These are phyloP conservation scores for Nemania serpens DNA, from an alignment of 2,329 filamentous ascomycete genomes.

Conservation along the genomic window DNA sequence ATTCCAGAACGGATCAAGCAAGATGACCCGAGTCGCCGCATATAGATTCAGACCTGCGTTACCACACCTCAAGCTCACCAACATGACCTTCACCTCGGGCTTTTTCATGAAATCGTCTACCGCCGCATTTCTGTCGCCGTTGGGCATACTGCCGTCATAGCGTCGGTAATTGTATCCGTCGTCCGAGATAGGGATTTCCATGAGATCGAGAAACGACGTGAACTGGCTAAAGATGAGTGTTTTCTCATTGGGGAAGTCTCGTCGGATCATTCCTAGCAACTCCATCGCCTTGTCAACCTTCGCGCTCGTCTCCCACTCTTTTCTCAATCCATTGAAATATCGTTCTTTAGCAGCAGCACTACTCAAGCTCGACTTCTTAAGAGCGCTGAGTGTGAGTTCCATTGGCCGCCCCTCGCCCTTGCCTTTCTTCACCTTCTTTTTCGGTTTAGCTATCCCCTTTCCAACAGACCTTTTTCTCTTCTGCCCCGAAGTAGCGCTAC, in stretches of 20 bases:
- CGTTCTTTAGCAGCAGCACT: slow-evolving; percentile 35
- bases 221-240: slow-evolving; percentile 43
- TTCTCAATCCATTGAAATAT: slow-evolving; percentile 35
- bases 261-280: slow-evolving; percentile 34
- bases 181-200: slow-evolving; percentile 40
- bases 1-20: slow-evolving; percentile 80
- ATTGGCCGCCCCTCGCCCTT: slow-evolving; percentile 25
- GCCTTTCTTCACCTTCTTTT: slow-evolving; percentile 21
- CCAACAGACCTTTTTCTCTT: slow-evolving; percentile 21
- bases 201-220: slow-evolving; percentile 43
- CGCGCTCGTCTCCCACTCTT: slow-evolving; percentile 39
- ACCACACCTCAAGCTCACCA: slow-evolving; percentile 75
- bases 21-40: slow-evolving; percentile 72
- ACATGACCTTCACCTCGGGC: slow-evolving; percentile 55
- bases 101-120: slow-evolving; percentile 37
- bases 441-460: slow-evolving; percentile 10
- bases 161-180: slow-evolving; percentile 37
- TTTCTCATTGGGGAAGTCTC: slow-evolving; percentile 37
- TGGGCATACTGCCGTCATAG: slow-evolving; percentile 41
- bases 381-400: slow-evolving; percentile 31
- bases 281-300: slow-evolving; percentile 41
- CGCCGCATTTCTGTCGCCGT: slow-evolving; percentile 31
- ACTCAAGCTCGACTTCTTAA: slow-evolving; percentile 34
- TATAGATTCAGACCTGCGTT: slow-evolving; percentile 76
- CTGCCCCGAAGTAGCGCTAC: background rate